Evolutionary conservation across 208 protist genomes (phyloP).

Genomic region (Wallacemonas sp.): DNA sequence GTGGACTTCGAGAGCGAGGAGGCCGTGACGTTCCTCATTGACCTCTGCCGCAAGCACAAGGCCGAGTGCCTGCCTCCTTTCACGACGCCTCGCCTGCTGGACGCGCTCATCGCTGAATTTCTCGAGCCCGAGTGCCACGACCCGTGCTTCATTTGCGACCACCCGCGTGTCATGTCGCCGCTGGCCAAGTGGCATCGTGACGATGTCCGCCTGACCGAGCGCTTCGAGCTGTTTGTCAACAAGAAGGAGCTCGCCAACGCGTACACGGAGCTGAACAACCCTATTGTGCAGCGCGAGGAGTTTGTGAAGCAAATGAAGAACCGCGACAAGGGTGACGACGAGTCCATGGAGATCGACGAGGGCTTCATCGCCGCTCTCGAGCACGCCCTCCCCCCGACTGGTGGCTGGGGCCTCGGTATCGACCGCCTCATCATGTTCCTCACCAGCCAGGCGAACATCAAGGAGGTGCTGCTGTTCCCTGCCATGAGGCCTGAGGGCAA

Average conservation of each 20-base stretch:
- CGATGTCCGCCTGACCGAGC: constrained; percentile 95
- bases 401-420: constrained; percentile 99
- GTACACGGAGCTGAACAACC: constrained; percentile 99
- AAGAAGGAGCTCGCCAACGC: constrained; percentile 98
- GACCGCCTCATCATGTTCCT: constrained; percentile 99
- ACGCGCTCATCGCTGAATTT: constrained; percentile 97
- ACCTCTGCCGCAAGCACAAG: constrained; percentile 91
- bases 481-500: constrained; percentile 91
- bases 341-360: constrained; percentile 98
- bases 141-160: constrained; percentile 99
- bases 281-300: constrained; percentile 97
- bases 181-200: constrained; percentile 99
- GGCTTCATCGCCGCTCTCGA: constrained; percentile 97
- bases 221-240: constrained; percentile 99
- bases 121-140: constrained; percentile 97
- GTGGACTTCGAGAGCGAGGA: constrained; percentile 78
- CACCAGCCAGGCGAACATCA: constrained; percentile 98
- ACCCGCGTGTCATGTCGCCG: constrained; percentile 99
- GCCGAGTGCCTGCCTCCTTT: constrained; percentile 94
- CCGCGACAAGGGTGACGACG: constrained; percentile 96
- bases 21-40: constrained; percentile 85
- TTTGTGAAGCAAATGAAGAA: constrained; percentile 97
- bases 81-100: constrained; percentile 97
- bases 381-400: constrained; percentile 99
- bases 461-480: constrained; percentile 95